phyloP scores from a whole-genome alignment of 2,329 filamentous ascomycete species.

The Boeremia lycopersici region DNA sequence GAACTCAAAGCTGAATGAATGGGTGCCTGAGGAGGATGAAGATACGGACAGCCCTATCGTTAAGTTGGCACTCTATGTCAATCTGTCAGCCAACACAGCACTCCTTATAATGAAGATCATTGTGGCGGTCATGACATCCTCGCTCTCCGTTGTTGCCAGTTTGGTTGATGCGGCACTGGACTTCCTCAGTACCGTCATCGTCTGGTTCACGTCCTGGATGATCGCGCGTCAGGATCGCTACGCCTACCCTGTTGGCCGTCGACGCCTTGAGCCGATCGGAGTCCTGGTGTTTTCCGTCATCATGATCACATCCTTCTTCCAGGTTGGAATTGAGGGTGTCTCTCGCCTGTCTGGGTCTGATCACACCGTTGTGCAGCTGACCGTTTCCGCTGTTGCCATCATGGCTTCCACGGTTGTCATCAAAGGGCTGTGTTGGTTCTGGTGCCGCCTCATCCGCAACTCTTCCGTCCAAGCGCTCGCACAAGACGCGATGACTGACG shows the following conservation, averaged over 20 bases:
- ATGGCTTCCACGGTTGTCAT: constrained; percentile 83
- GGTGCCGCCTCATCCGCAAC: constrained; percentile 85
- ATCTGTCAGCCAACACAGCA: constrained; percentile 76
- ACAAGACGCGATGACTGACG: constrained; percentile 72
- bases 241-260: constrained; percentile 77
- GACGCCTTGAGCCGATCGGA: constrained; percentile 77
- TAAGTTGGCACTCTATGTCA: constrained; percentile 85
- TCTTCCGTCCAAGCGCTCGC: constrained; percentile 82
- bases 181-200: constrained; percentile 80
- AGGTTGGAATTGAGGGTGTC: constrained; percentile 75
- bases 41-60: constrained; percentile 78
- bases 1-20: constrained; percentile 65
- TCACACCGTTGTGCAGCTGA: constrained; percentile 73
- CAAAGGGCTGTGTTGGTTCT: constrained; percentile 83
- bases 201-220: constrained; percentile 77
- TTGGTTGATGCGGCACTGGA: constrained; percentile 81
- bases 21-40: constrained; percentile 71
- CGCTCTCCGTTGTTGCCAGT: constrained; percentile 79
- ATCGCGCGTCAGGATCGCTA: constrained; percentile 77
- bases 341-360: constrained; percentile 66
- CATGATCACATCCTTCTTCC: constrained; percentile 84
- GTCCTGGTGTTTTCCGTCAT: constrained; percentile 81
- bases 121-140: constrained; percentile 78
- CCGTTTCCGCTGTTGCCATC: constrained; percentile 73
- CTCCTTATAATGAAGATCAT: constrained; percentile 77